phyloP scores from a whole-genome alignment of 106 monocot species.

The Apostasia shenzhenica region DNA sequence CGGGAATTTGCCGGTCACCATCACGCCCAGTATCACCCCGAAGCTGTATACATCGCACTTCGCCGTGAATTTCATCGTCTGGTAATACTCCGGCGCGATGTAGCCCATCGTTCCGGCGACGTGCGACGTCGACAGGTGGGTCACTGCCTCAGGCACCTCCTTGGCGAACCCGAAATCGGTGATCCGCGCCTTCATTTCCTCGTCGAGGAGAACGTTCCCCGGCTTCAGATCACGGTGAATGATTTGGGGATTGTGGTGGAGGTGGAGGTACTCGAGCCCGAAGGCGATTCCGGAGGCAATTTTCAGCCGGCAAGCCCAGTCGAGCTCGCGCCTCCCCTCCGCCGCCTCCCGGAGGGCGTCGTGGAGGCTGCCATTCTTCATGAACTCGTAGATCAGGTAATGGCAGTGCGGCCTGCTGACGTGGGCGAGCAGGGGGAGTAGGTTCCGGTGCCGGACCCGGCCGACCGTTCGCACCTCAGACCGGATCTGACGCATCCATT shows the following conservation, averaged over 20 bases:
- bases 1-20: constrained; percentile 57
- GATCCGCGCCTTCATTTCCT: constrained; percentile 55
- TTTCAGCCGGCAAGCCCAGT: constrained; percentile 31
- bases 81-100: constrained; percentile 88
- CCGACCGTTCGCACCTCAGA: constrained; percentile 71
- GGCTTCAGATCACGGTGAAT: constrained; percentile 82
- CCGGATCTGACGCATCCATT: constrained; percentile 42
- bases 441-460: constrained; percentile 66
- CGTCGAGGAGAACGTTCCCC: constrained; percentile 70
- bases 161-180: constrained; percentile 72
- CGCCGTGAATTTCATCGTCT: constrained; percentile 52
- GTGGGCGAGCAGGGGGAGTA: constrained; percentile 73
- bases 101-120: constrained; percentile 69
- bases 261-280: constrained; percentile 70
- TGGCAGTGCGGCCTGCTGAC: constrained; percentile 41
- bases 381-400: constrained; percentile 73
- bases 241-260: constrained; percentile 45
- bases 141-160: constrained; percentile 46
- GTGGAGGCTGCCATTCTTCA: constrained; percentile 76
- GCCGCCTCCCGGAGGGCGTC: constrained; percentile 19
- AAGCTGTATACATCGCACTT: constrained; percentile 77
- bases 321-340: constrained; percentile 16
- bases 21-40: constrained; percentile 59
- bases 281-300: constrained; percentile 44
- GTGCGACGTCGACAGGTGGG: constrained; percentile 49